These are phyloP conservation scores for Mycena citricolor DNA, from an alignment of 1,284 basidiomycete genomes.

Conservation along the genomic window DNA sequence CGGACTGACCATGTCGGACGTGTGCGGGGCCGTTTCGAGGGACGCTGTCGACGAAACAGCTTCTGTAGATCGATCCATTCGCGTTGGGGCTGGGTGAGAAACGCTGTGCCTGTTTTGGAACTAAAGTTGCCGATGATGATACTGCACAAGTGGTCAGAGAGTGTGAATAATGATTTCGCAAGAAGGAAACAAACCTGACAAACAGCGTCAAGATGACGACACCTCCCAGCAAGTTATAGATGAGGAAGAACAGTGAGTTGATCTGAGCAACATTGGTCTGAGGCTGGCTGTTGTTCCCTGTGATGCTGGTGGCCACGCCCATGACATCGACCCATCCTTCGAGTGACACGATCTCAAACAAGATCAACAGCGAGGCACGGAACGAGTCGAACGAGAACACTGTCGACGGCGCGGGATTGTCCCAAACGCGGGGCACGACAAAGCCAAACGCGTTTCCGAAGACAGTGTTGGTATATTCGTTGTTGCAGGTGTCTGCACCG, in stretches of 20 bases:
- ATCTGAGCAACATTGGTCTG: constrained; percentile 69
- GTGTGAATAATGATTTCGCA: background rate
- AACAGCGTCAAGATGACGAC: constrained; percentile 90
- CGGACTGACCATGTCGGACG: constrained; percentile 59
- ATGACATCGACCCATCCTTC: constrained; percentile 97
- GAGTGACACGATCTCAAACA: constrained; percentile 96
- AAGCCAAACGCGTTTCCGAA: constrained; percentile 61
- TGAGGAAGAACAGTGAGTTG: constrained; percentile 91
- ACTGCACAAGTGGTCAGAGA: constrained; percentile 40
- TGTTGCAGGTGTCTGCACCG: constrained; percentile 68
- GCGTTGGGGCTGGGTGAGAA: constrained; percentile 84
- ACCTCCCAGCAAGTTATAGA: constrained; percentile 92
- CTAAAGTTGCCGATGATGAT: constrained; percentile 97
- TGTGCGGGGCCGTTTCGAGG: constrained; percentile 75
- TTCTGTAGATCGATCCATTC: constrained; percentile 96
- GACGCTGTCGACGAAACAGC: constrained; percentile 84
- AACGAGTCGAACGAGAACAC: constrained; percentile 93
- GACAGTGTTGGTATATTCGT: constrained; percentile 72
- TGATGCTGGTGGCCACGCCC: constrained; percentile 80
- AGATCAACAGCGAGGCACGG: constrained; percentile 81
- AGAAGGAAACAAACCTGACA: constrained; percentile 60
- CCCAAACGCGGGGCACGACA: constrained; percentile 85
- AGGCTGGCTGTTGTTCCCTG: constrained; percentile 69
- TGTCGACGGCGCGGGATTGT: constrained; percentile 82
- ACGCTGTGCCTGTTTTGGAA: constrained; percentile 80